Evolutionary conservation across 225 moss, liverwort and hornwort species (phyloP), one percentile per base, ranked within the genome.

Genomic region (Pseudisothecium myosuroides): DNA sequence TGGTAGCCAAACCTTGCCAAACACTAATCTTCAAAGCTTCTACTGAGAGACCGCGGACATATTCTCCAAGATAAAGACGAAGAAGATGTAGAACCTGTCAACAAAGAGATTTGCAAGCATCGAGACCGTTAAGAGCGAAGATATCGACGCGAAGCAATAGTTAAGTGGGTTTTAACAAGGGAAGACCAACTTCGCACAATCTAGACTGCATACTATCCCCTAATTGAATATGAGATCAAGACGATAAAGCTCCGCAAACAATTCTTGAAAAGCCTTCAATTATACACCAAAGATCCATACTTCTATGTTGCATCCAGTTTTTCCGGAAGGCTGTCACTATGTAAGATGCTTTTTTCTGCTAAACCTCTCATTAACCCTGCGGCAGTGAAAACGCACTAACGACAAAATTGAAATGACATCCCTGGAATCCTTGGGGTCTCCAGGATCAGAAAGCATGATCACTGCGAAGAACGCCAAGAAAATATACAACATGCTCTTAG

Each of bases 1-100:
- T 83, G 54, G 50, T 47, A 82, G 80, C 31, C 89, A 79, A 76
- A 98, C 98, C 98, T 95, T 98, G 97, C 98, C 98, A 98, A 76
- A 98, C 97, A 93, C 98, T 98, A 62, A 98, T 98, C 91, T 96
- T 96, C 89, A 97, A 94, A 83, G 98, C 97, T 90, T 98, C 98
- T 76, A 98, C 96, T 55, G 98, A 97, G 86, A 98, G 97, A 76
- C 97, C 98, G 36, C 98, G 98, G 26, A 98, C 98, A 91, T 98
- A 98, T 87, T 98, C 98, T 91, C 98, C 98, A 86, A 98, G 95
- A 92, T 97, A 98, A 90, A 94, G 97, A 75, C 96, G 96, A 86
- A 98, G 91, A 92, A 98, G 98, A 92, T 98, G 94, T 88, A 98
- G 90, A 85, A 98, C 98, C 98, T 98, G 92, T 85, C 82, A 88